A percentile compares a stretch with the other conserved stretches of the same genome.
Evolutionary conservation across 139 green algal genomes (phyloP).

Genomic region (Chlorella sp.): DNA sequence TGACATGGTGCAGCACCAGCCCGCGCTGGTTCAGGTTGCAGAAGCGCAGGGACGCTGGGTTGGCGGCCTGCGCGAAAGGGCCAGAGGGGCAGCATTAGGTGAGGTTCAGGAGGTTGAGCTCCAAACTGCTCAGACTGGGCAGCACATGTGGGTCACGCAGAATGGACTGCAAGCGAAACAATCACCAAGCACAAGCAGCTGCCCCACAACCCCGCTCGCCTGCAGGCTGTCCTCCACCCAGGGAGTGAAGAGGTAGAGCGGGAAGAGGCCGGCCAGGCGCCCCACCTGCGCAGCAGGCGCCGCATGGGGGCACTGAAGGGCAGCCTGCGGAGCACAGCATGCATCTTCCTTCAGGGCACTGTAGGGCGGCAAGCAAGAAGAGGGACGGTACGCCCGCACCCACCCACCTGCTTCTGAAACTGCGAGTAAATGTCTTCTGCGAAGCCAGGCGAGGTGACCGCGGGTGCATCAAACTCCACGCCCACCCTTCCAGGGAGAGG

Average conservation of each 20-base stretch:
- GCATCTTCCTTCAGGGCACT: too few species aligned
- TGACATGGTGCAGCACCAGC: constrained; percentile 30
- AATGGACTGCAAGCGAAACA: too few species aligned
- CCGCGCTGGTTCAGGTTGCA: constrained; percentile 31
- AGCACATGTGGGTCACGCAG: too few species aligned
- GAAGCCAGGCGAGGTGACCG: constrained; percentile 18
- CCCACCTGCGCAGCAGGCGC: constrained; percentile 16
- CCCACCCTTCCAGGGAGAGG: constrained; percentile 2
- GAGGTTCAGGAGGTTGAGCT: too few species aligned
- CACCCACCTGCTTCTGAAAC: constrained; percentile 18
- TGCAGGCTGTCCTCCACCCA: constrained; percentile 1
- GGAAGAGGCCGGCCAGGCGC: constrained; percentile 16
- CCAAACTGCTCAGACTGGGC: too few species aligned
- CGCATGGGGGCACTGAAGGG: background rate
- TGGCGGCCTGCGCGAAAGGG: constrained; percentile 12
- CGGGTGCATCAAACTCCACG: constrained; percentile 37
- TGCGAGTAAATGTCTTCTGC: constrained; percentile 40
- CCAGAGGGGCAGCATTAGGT: too few species aligned
- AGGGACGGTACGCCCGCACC: background rate
- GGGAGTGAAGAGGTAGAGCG: constrained; percentile 38
- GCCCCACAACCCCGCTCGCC: too few species aligned
- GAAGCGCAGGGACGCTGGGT: constrained; percentile 28
- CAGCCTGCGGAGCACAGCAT: background rate
- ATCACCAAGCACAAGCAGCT: too few species aligned
- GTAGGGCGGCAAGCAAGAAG: background rate